Evolutionary conservation across 1,284 basidiomycete species (phyloP), one percentile per base, ranked within the genome.

Genomic region (Marasmius tenuissimus): DNA sequence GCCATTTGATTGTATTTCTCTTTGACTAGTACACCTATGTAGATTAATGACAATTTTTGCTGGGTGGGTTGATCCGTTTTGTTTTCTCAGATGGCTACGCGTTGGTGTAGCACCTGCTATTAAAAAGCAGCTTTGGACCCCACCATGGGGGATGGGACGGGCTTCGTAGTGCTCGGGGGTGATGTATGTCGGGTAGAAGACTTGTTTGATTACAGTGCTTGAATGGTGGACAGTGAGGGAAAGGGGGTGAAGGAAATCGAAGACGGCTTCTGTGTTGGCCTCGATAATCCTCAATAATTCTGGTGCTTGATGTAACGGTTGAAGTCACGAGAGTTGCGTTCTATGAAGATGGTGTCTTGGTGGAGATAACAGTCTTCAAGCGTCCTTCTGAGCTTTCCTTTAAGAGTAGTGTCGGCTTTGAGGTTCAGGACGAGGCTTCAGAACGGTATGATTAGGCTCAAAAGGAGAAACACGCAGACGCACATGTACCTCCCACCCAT

Each of bases 401-500:
- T 93, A 53, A 99, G 83, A 0, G 75, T 79, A 82, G 1, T 87
- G 81, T 67, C 83, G 80, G n/a, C n/a, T n/a, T n/a, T n/a, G 0
- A 96, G 95, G 73, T 98, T 98, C 51, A 99, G 79, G 33, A 96
- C 88, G 16, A 98, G 80, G 66, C 93, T 94, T 71, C 27, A 51
- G 16, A 9, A 38, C 35, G 55, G 37, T 14, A 51, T n/a, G 45
- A 59, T 33, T 20, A 56, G 55, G 38, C 12, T 8, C 42, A 27
- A 34, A 59, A 34, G 58, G 12, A 60, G 37, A 22, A 47, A 22
- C 16, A 74, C 85, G 55, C 69, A n/a, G n/a, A n/a, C n/a, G n/a
- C n/a, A n/a, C n/a, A n/a, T n/a, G n/a, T n/a, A 95, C 94, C 92
- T 92, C 68, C 97, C 97, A 58, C 97, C 97, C 97, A 99, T 98